These are phyloP conservation scores for Peterozyma toletana DNA, from an alignment of 805 yeast genomes.

Conservation along the genomic window DNA sequence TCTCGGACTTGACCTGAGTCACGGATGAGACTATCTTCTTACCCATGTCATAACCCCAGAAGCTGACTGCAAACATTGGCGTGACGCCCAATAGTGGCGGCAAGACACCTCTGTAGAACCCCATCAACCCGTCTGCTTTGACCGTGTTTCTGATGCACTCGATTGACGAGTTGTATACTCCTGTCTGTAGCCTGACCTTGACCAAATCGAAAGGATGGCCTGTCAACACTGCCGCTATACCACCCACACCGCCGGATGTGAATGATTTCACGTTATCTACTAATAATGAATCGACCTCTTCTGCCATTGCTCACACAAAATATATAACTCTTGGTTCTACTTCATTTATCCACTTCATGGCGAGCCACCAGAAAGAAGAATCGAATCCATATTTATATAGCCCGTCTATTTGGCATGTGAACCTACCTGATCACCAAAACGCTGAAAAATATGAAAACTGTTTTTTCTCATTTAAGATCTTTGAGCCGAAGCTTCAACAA, in stretches of 20 bases:
- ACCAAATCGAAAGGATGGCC: conserved; percentile 96
- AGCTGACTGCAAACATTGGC: conserved; percentile 96
- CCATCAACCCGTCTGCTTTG: conserved; percentile 65
- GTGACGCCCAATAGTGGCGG: conserved; percentile 97
- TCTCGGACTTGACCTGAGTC: conserved; percentile 26
- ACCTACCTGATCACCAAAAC: too few relatives aligned
- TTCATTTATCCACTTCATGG: too few relatives aligned
- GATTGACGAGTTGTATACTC: conserved; percentile 53
- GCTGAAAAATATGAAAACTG: too few relatives aligned
- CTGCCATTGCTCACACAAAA: conserved; percentile 19
- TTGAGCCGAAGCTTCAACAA: too few relatives aligned
- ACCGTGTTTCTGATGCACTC: conserved; percentile 68
- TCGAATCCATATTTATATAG: too few relatives aligned
- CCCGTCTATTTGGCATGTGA: too few relatives aligned
- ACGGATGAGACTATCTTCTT: conserved; percentile 56
- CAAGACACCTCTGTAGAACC: conserved; percentile 87
- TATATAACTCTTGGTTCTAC: too few relatives aligned
- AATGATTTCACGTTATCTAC: conserved; percentile 82
- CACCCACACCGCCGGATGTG: conserved; percentile 94
- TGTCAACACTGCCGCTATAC: conserved; percentile 88
- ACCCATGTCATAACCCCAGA: conserved; percentile 97
- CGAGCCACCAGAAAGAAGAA: too few relatives aligned
- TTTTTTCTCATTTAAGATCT: too few relatives aligned
- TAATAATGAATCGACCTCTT: conserved; percentile 37
- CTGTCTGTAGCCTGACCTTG: conserved; percentile 87